These are phyloP conservation scores for Colletotrichum filicis DNA, from an alignment of 2,329 filamentous ascomycete genomes.

Conservation along the genomic window DNA sequence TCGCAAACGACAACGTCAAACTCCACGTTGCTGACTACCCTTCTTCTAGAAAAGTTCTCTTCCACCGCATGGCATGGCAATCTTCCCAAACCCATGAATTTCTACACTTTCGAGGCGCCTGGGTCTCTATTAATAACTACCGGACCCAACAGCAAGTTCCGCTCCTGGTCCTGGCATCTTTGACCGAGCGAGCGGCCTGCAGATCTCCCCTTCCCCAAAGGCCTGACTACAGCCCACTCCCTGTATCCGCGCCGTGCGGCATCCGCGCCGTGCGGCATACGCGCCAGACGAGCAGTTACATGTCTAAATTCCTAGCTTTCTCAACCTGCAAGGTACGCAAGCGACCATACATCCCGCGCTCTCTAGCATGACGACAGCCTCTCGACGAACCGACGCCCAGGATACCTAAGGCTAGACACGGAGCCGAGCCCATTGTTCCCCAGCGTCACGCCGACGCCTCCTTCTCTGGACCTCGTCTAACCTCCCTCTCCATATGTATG, in stretches of 20 bases:
- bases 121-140: slow-evolving; percentile 34
- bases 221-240: not conserved
- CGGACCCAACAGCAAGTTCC: slow-evolving; percentile 8
- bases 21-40: not conserved
- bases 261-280: slow-evolving; percentile 25
- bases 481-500: not conserved
- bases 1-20: slow-evolving; percentile 12
- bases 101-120: slow-evolving; percentile 7
- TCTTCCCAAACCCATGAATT: not conserved
- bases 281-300: slow-evolving; percentile 17
- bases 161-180: not conserved
- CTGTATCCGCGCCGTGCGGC: slow-evolving; percentile 2
- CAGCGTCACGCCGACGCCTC: slow-evolving; percentile 29
- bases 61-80: not conserved
- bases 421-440: not conserved
- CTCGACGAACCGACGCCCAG: not conserved
- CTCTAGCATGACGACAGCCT: not conserved
- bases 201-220: slow-evolving; percentile 12
- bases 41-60: slow-evolving; percentile 30
- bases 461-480: not conserved
- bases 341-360: not conserved
- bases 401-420: not conserved
- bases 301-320: not conserved
- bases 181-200: not conserved
- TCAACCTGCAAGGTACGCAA: slow-evolving; percentile 6